These are phyloP conservation scores for Cyclotella cryptica DNA, from an alignment of 108 stramenopile species.

Conservation along the genomic window DNA sequence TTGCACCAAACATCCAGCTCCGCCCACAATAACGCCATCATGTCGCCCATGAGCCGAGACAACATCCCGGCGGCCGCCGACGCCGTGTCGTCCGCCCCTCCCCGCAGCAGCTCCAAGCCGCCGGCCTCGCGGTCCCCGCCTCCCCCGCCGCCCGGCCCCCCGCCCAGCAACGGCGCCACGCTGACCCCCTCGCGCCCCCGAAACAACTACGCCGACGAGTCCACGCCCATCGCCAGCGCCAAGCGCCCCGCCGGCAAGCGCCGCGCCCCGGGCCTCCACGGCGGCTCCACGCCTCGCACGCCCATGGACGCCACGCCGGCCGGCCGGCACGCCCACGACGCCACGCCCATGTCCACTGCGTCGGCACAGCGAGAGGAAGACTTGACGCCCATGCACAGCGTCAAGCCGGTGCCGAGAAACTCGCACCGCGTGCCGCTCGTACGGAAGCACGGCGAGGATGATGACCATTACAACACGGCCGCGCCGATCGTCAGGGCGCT, in stretches of 20 bases:
- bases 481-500: no score
- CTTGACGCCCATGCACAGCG: conserved; percentile 80
- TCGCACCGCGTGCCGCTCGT: conserved; percentile 4
- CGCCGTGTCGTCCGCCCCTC: background rate
- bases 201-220: conserved; percentile 5
- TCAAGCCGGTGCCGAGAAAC: conserved; percentile 54
- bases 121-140: background rate
- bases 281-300: background rate
- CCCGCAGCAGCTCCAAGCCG: background rate
- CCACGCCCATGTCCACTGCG: no score
- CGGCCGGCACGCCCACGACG: no score
- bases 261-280: background rate
- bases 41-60: conserved; percentile 9
- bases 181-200: background rate
- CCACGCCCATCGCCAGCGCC: conserved; percentile 14
- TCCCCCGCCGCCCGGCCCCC: conserved; percentile 4
- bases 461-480: no score
- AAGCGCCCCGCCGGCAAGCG: conserved; percentile 12
- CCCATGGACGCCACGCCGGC: background rate
- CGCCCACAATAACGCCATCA: background rate
- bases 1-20: no score
- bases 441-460: no score
- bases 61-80: background rate
- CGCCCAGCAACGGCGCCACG: background rate
- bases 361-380: conserved; percentile 1